phyloP scores from a whole-genome alignment of 805 yeast species.

The Metschnikowia colocasiae region DNA sequence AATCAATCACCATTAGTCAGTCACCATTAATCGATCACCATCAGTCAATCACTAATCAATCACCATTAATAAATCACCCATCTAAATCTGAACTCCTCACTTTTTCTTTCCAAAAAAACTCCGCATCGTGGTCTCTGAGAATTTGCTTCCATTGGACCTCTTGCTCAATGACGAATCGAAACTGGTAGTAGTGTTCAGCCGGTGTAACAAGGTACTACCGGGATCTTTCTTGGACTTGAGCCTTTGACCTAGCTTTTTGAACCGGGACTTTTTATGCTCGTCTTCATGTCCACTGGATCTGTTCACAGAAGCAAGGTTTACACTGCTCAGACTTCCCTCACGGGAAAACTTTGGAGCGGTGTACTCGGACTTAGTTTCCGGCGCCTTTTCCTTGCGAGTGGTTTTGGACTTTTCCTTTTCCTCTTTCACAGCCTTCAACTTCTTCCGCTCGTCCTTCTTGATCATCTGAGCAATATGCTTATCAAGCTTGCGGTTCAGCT shows the following conservation, averaged over 20 bases:
- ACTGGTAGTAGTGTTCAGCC: slow-evolving; percentile 21
- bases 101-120: slow-evolving; percentile 10
- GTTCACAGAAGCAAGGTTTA: neutral
- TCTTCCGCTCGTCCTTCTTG: slow-evolving; percentile 29
- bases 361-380: slow-evolving; percentile 6
- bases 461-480: slow-evolving; percentile 30
- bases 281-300: slow-evolving; percentile 11
- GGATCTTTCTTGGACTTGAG: slow-evolving; percentile 14
- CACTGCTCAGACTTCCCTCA: slow-evolving; percentile 5
- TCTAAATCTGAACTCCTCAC: neutral
- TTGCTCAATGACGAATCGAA: slow-evolving; percentile 20
- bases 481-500: slow-evolving; percentile 29
- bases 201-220: slow-evolving; percentile 8
- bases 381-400: slow-evolving; percentile 14
- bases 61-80: no score
- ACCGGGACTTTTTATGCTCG: slow-evolving; percentile 11
- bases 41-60: no score
- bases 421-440: slow-evolving; percentile 16
- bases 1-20: no score
- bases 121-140: slow-evolving; percentile 5
- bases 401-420: slow-evolving; percentile 12
- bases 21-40: no score
- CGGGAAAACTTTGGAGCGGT: slow-evolving; percentile 8
- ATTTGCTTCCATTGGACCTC: slow-evolving; percentile 12
- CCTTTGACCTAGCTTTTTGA: slow-evolving; percentile 19